phyloP scores from a whole-genome alignment of 1,284 basidiomycete species.

The Ceratobasidium sp. region DNA sequence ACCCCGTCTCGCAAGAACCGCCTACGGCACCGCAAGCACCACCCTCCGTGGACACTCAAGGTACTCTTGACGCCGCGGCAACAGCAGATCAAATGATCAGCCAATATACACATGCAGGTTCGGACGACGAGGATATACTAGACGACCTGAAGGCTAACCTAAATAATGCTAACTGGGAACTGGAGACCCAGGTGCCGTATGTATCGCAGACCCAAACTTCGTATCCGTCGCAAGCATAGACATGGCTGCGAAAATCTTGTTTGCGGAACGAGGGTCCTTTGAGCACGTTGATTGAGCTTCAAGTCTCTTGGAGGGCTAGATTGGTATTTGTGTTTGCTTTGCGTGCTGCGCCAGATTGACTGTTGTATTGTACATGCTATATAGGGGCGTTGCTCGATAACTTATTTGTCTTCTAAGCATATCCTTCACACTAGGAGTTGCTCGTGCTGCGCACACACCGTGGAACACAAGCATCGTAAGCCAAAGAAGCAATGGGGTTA shows the following conservation, averaged over 20 bases:
- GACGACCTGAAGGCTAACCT: constrained; percentile 21
- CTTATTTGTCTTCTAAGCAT: not conserved
- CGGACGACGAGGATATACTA: constrained; percentile 24
- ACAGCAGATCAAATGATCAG: constrained; percentile 27
- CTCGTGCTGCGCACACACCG: too few species aligned
- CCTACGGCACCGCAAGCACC: not conserved
- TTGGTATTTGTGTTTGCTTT: not conserved
- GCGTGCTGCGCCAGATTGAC: not conserved
- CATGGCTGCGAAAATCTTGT: not conserved
- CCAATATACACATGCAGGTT: constrained; percentile 26
- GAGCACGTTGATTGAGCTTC: not conserved
- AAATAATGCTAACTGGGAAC: constrained; percentile 9
- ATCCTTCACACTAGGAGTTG: not conserved
- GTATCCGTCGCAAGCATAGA: not conserved
- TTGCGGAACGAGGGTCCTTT: not conserved
- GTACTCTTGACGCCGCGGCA: not conserved
- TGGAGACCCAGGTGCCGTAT: constrained; percentile 31
- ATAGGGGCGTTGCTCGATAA: not conserved
- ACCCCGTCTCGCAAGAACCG: not conserved
- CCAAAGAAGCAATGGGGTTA: too few species aligned
- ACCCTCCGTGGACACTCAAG: not conserved
- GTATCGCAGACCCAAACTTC: constrained; percentile 19
- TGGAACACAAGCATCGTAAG: too few species aligned
- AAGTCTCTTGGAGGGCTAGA: too few species aligned
- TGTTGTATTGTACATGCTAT: not conserved